Conservation (phyloP, 2,329 filamentous ascomycete species). For the Fusarium sp. region DNA sequence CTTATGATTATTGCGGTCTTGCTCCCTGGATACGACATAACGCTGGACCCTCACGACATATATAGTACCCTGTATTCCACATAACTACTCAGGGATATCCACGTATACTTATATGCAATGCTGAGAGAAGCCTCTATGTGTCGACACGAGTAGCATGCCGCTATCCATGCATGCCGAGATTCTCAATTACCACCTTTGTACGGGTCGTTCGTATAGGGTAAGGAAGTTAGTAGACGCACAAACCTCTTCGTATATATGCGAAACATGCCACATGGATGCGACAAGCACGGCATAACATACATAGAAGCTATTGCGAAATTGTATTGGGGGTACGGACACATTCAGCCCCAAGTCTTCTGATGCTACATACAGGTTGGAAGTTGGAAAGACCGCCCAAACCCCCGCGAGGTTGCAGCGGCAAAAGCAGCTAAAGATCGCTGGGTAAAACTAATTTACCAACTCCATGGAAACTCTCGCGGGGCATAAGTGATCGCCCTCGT, state of each 20-base stretch:
- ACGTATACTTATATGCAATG: background rate
- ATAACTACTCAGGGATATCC: background rate
- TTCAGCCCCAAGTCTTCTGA: background rate
- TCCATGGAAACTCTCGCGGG: background rate
- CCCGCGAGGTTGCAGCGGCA: background rate
- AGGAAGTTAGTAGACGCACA: background rate
- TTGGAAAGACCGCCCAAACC: background rate
- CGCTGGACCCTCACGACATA: background rate
- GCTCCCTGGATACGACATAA: background rate
- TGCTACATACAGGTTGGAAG: background rate
- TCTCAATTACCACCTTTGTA: background rate
- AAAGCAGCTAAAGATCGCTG: background rate
- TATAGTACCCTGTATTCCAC: background rate
- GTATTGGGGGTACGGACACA: background rate
- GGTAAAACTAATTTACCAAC: background rate
- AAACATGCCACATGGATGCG: background rate
- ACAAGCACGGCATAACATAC: background rate
- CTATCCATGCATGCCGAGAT: background rate
- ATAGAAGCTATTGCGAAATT: background rate
- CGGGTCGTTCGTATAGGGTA: background rate
- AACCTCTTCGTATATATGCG: background rate
- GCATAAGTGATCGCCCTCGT: background rate
- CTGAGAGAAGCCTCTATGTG: background rate
- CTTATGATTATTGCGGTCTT: background rate
- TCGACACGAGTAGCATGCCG: background rate